phyloP scores from a whole-genome alignment of 2,329 filamentous ascomycete genomes.

The Penicillium occitanis region DNA sequence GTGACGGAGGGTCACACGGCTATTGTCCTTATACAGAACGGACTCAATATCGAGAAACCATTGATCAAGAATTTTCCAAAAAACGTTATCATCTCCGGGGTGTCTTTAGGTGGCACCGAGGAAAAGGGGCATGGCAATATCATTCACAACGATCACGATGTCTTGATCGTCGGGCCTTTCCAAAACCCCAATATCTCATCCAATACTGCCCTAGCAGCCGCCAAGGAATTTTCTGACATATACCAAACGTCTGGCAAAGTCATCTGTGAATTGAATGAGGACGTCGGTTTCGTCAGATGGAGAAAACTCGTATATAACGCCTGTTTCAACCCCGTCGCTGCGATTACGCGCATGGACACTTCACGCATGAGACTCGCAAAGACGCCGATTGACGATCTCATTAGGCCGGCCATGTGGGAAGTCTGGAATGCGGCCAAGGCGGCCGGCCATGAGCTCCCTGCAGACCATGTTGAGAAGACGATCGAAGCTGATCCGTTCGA shows the following conservation, averaged over 20 bases:
- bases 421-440: background rate
- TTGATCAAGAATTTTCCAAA: background rate
- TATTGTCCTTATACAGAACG: background rate
- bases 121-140: background rate
- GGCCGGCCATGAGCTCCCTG: background rate
- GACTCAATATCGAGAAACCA: background rate
- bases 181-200: background rate
- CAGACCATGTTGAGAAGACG: background rate
- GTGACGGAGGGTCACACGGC: background rate
- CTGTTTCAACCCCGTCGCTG: background rate
- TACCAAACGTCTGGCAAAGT: background rate
- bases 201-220: background rate
- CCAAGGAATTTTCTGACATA: background rate
- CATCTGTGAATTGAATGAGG: background rate
- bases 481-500: background rate
- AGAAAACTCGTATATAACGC: background rate
- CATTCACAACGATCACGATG: background rate
- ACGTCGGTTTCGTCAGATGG: background rate
- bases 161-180: background rate
- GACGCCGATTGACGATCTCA: background rate
- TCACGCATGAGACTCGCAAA: background rate
- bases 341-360: background rate
- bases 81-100: background rate
- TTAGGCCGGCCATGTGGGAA: background rate
- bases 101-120: background rate